These are phyloP conservation scores for Cladophialophora immunda DNA, from an alignment of 2,329 filamentous ascomycete species.

Conservation along the genomic window DNA sequence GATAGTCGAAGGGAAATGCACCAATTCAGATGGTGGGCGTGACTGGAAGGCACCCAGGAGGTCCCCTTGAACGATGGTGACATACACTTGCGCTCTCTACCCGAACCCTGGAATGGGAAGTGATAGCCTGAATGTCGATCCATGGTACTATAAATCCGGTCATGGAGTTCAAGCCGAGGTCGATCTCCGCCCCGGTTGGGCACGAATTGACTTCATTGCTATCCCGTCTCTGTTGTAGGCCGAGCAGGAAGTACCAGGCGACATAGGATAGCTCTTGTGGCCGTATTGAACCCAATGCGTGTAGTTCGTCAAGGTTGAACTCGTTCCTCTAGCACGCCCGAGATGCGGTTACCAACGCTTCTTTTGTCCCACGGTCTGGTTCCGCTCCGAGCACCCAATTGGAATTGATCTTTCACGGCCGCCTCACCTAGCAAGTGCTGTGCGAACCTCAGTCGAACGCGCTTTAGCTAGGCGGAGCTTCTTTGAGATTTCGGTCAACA, in stretches of 20 bases:
- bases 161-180: slow-evolving; percentile 14
- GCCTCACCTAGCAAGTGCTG: background rate
- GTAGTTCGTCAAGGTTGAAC: background rate
- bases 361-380: background rate
- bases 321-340: slow-evolving; percentile 7
- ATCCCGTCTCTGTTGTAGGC: slow-evolving; percentile 5
- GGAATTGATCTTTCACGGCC: background rate
- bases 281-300: background rate
- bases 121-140: slow-evolving; percentile 13
- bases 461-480: slow-evolving; percentile 7
- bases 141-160: slow-evolving; percentile 8
- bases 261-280: background rate
- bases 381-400: background rate
- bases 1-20: background rate
- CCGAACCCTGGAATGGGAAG: slow-evolving; percentile 11
- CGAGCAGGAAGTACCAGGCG: slow-evolving; percentile 14
- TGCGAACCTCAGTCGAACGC: background rate
- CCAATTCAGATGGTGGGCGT: background rate
- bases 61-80: background rate
- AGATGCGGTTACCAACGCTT: background rate
- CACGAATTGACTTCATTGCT: slow-evolving; percentile 31
- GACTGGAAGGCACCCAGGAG: background rate
- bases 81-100: background rate
- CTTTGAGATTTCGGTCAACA: background rate
- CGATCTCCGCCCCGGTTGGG: slow-evolving; percentile 35